These are phyloP conservation scores for Pascua guehoae DNA, from an alignment of 1,284 basidiomycete genomes.

Conservation along the genomic window DNA sequence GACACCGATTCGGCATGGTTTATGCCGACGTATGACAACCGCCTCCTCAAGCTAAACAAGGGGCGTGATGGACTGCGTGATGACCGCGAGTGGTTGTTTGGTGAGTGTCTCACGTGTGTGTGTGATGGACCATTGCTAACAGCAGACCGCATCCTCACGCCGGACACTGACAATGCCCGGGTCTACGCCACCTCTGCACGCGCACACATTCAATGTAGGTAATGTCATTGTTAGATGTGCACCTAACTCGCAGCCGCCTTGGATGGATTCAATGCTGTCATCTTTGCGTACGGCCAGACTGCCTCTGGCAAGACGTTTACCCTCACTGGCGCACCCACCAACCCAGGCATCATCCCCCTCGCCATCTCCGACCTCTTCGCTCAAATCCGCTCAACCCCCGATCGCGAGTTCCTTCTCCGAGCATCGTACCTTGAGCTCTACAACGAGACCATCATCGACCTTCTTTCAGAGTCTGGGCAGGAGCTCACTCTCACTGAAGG, in stretches of 20 bases:
- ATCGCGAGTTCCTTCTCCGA: conserved; percentile 83
- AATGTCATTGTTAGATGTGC: too few relatives aligned
- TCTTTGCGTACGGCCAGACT: conserved; percentile 79
- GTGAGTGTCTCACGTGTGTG: conserved; percentile 46
- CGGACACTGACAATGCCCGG: conserved; percentile 69
- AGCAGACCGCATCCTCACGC: conserved; percentile 39
- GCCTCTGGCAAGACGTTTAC: conserved; percentile 87
- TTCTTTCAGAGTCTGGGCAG: conserved; percentile 35
- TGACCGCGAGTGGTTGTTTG: conserved; percentile 48
- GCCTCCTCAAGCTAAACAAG: conserved; percentile 40
- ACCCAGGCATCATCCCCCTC: conserved; percentile 91
- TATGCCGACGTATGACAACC: conserved; percentile 34
- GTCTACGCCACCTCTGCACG: conserved; percentile 80
- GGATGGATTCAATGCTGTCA: conserved; percentile 93
- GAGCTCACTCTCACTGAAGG: conserved; percentile 46
- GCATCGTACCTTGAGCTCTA: conserved; percentile 96
- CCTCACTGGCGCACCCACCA: conserved; percentile 70
- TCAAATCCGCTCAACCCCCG: conserved; percentile 48
- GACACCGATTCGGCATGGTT: conserved; percentile 37
- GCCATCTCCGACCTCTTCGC: conserved; percentile 63
- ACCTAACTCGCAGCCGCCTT: conserved; percentile 62
- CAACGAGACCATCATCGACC: conserved; percentile 83
- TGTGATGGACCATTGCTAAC: conserved; percentile 53
- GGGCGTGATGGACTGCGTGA: conserved; percentile 32
- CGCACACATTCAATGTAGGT: conserved; percentile 67